Evolutionary conservation across 331 rosid genomes (phyloP), one percentile per base, ranked within the genome.

Genomic region (Acacia concinna): DNA sequence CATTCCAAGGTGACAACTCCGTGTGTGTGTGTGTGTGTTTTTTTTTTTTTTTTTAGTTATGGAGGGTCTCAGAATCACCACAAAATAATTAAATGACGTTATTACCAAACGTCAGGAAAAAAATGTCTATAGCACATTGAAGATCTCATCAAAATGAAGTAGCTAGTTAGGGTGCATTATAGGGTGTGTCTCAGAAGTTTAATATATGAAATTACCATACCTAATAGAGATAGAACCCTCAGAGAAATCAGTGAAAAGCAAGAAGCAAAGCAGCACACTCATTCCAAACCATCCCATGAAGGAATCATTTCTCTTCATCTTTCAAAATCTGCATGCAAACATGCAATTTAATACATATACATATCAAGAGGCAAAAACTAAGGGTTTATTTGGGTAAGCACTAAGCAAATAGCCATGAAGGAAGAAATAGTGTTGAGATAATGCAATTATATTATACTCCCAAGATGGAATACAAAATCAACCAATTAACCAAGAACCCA

Each of bases 221-320:
- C 52, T 46, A 46, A 46, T 46, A 1, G 77, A 71, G 54, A 43
- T 43, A 13, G 15, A 71, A 60, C 67, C 37, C 40, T 57, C 70
- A 44, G 81, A 83, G 60, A 37, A 80, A 7, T 78, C 73, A 64
- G 37, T 74, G 13, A 56, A 75, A 32, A 81, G 78, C 30, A 81
- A 71, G 87, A 86, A 64, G 54, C 78, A 25, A 14, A 84, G 54
- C 56, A 43, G 59, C 2, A 82, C 13, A 71, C 57, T 62, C 44
- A 82, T 49, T 79, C 76, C 78, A 60, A 82, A 60, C 80, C 82
- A 76, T 68, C 85, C 74, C 32, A 83, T 10, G 41, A 75, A 69
- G 37, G 71, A 73, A 62, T 54, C 52, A 49, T 59, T 40, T 74
- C 68, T 67, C 67, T 64, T 68, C 64, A 30, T 35, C n/a, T 23